phyloP scores from a whole-genome alignment of 768 basidiomycete genomes.

The Amanita fuliginea region DNA sequence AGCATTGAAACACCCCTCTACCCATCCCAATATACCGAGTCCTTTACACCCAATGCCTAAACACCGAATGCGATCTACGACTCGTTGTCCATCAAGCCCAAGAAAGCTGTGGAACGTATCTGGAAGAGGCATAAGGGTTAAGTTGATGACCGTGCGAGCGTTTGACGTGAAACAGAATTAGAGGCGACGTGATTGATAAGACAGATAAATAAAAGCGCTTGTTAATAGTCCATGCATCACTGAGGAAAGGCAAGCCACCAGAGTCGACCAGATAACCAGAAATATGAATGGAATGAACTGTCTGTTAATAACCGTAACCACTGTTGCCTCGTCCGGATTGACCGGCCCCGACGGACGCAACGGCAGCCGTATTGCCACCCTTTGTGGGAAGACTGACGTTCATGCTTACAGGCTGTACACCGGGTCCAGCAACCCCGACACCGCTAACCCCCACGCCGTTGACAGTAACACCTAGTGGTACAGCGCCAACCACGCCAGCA shows the following conservation, averaged over 20 bases:
- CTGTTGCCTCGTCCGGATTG: constrained; percentile 22
- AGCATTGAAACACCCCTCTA: not conserved
- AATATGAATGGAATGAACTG: constrained; percentile 1
- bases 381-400: constrained; percentile 26
- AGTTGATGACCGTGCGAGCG: not conserved
- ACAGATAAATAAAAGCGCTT: constrained; percentile 1
- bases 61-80: not conserved
- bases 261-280: not conserved
- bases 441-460: constrained; percentile 10
- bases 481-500: constrained; percentile 38
- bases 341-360: constrained; percentile 13
- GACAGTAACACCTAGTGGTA: constrained; percentile 16
- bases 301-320: constrained; percentile 27
- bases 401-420: constrained; percentile 34
- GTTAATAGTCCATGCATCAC: not conserved
- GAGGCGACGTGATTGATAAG: constrained; percentile 1
- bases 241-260: not conserved
- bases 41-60: not conserved
- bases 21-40: not conserved
- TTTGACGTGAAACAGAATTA: not conserved
- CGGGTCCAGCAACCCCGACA: constrained; percentile 18
- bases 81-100: not conserved
- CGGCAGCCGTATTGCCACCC: constrained; percentile 16
- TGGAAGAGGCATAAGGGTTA: not conserved
- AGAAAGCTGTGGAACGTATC: not conserved